Conservation (phyloP, 441 rosid genomes). For the Pelargonium australe region DNA sequence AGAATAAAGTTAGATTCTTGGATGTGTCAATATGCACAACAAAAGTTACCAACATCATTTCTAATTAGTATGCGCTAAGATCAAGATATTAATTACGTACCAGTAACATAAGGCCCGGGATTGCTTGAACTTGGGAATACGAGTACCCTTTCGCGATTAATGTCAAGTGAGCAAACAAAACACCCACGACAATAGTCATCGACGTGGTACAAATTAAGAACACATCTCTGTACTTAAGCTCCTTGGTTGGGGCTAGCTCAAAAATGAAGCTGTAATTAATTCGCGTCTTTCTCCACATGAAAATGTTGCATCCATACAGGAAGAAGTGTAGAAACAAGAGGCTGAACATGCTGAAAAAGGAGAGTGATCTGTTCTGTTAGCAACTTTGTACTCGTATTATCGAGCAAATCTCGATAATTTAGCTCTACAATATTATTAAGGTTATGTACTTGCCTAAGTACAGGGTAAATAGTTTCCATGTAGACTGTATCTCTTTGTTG, state of each 20-base stretch:
- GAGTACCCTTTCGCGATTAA: constrained; percentile 67
- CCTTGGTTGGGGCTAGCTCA: constrained; percentile 68
- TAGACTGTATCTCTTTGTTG: constrained; percentile 55
- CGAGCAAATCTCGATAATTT: background rate
- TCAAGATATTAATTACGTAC: constrained; percentile 30
- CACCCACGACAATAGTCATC: constrained; percentile 71
- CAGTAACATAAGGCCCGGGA: constrained; percentile 72
- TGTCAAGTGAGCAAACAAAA: constrained; percentile 71
- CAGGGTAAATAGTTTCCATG: constrained; percentile 93
- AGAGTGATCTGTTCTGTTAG: no score
- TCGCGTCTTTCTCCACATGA: constrained; percentile 85
- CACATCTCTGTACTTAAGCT: constrained; percentile 82
- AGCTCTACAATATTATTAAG: no score
- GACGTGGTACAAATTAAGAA: constrained; percentile 77
- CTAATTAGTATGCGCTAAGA: no score
- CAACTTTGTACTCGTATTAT: background rate
- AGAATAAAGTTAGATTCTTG: background rate
- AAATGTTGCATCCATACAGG: constrained; percentile 90
- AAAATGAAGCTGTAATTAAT: constrained; percentile 89
- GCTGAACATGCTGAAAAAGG: constrained; percentile 71
- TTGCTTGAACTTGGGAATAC: constrained; percentile 65
- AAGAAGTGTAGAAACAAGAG: constrained; percentile 77
- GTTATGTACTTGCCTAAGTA: constrained; percentile 50
- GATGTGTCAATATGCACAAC: no score
- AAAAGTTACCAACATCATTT: no score